phyloP scores from a whole-genome alignment of 148 eudicot genomes.

The Vaccinium darrowii region DNA sequence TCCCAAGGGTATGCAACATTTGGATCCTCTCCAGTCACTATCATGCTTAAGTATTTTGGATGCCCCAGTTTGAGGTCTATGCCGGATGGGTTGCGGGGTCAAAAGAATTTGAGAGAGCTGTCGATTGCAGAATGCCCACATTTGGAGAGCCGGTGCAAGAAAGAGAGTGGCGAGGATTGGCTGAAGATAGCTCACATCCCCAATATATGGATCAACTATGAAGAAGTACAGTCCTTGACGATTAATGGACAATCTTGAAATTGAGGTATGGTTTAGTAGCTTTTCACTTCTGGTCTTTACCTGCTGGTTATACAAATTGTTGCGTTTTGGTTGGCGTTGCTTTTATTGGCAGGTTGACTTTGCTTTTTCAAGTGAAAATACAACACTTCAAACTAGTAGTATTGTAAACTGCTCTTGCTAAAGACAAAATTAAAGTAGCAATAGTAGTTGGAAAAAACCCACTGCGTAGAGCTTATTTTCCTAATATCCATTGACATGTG shows the following conservation, averaged over 20 bases:
- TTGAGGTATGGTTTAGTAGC: background rate
- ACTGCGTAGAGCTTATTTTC: background rate
- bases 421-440: too few relatives aligned
- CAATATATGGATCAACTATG: background rate
- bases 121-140: background rate
- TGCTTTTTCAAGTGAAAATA: too few relatives aligned
- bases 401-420: background rate
- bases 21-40: too few relatives aligned
- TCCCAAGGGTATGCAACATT: background rate
- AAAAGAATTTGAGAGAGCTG: background rate
- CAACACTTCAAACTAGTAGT: background rate
- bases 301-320: background rate
- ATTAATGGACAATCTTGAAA: background rate
- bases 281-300: background rate
- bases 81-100: background rate
- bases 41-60: too few relatives aligned
- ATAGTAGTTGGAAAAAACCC: too few relatives aligned
- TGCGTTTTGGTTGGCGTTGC: too few relatives aligned
- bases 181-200: slow-evolving; percentile 2
- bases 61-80: background rate
- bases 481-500: background rate
- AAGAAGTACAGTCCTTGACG: background rate
- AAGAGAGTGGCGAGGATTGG: slow-evolving; percentile 6
- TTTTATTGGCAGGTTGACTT: too few relatives aligned
- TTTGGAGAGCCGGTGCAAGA: slow-evolving; percentile 9